A percentile compares a stretch with the other conserved stretches of the same genome.
These are phyloP conservation scores for Monosporascus sp. DNA, from an alignment of 2,329 filamentous ascomycete species.

Conservation along the genomic window DNA sequence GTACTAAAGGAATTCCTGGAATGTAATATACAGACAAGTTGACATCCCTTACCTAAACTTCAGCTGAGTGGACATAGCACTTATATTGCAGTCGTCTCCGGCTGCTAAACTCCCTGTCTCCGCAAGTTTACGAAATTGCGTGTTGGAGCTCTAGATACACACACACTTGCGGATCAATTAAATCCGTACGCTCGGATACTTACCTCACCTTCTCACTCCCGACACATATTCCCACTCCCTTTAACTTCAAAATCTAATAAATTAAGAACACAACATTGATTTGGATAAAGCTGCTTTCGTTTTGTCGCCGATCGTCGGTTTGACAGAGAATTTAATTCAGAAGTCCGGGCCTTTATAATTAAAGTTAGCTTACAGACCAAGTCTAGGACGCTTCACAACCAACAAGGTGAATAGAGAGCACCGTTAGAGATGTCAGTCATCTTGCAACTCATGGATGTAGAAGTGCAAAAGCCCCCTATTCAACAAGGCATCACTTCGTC, in stretches of 20 bases:
- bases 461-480: too few species aligned
- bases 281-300: too few species aligned
- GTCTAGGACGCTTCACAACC: not conserved
- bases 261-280: too few species aligned
- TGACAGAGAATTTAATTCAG: too few species aligned
- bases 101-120: not conserved
- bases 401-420: not conserved
- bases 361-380: too few species aligned
- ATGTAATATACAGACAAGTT: not conserved
- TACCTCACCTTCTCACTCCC: too few species aligned
- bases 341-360: too few species aligned
- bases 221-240: too few species aligned
- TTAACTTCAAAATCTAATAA: too few species aligned
- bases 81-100: not conserved
- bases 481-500: not conserved
- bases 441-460: not conserved
- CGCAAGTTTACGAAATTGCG: not conserved
- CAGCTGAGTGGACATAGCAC: not conserved
- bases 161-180: too few species aligned
- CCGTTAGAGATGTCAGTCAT: not conserved
- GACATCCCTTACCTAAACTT: not conserved
- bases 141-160: not conserved
- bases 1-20: conserved; percentile 6
- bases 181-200: too few species aligned
- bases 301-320: too few species aligned